Conservation (phyloP, 2,329 filamentous ascomycete genomes). For the Boeremia lycopersici region DNA sequence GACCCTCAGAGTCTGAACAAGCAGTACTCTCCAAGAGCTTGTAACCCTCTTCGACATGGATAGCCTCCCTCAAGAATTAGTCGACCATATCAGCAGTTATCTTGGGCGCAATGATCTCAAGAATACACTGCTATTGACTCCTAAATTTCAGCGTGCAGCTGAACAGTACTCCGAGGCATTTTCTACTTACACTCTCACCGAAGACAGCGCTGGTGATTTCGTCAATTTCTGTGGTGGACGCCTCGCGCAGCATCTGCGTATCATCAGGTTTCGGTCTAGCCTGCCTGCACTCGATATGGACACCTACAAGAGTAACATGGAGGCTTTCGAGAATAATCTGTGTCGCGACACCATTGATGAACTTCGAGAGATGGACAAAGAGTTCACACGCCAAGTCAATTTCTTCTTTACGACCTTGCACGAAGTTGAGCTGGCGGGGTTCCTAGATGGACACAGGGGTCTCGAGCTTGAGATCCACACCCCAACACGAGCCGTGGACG, state of each 20-base stretch:
- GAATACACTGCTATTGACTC: slow-evolving; percentile 16
- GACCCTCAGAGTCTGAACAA: background rate
- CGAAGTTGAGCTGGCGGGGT: background rate
- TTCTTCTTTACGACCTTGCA: slow-evolving; percentile 15
- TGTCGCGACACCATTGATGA: slow-evolving; percentile 17
- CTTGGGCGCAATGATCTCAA: slow-evolving; percentile 20
- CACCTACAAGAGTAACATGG: background rate
- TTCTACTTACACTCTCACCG: slow-evolving; percentile 5
- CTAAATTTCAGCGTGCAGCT: slow-evolving; percentile 14
- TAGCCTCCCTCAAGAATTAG: slow-evolving; percentile 20
- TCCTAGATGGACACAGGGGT: background rate
- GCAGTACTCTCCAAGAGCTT: background rate
- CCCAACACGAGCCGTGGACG: slow-evolving; percentile 1
- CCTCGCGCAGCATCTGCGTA: slow-evolving; percentile 11
- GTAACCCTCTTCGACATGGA: slow-evolving; percentile 14
- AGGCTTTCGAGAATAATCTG: slow-evolving; percentile 1
- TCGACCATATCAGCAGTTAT: slow-evolving; percentile 22
- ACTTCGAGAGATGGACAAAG: slow-evolving; percentile 14
- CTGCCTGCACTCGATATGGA: slow-evolving; percentile 5
- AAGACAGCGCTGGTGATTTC: slow-evolving; percentile 14
- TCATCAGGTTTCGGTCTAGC: slow-evolving; percentile 9
- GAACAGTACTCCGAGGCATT: slow-evolving; percentile 22
- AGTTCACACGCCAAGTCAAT: slow-evolving; percentile 17
- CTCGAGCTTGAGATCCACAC: slow-evolving; percentile 16
- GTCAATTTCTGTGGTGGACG: slow-evolving; percentile 17